A percentile compares a stretch with the other conserved stretches of the same genome.
These are phyloP conservation scores for Penicillium lagena DNA, from an alignment of 495 filamentous ascomycete species.

Conservation along the genomic window DNA sequence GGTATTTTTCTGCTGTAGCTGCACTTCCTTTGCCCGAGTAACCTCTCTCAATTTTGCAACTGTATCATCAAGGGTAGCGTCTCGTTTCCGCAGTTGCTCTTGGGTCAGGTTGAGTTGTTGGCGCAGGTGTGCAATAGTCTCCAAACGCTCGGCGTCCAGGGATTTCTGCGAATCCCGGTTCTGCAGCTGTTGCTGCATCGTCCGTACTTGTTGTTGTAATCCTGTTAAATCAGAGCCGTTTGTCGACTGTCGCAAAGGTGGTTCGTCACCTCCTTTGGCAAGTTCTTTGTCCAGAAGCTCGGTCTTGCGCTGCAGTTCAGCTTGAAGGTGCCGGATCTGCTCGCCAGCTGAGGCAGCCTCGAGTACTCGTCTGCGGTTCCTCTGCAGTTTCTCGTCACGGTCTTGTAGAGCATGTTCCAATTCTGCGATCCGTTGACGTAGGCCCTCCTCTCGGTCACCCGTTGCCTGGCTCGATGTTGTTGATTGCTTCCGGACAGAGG, in stretches of 20 bases:
- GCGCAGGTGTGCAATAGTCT: conserved; percentile 32
- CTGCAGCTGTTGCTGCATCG: conserved; percentile 30
- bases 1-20: conserved; percentile 31
- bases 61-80: conserved; percentile 32
- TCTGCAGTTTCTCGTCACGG: conserved; percentile 32
- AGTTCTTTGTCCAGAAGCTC: conserved; percentile 25
- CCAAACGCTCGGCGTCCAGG: conserved; percentile 25
- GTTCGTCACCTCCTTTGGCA: conserved; percentile 15
- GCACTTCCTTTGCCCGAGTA: conserved; percentile 26
- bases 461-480: conserved; percentile 9
- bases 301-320: conserved; percentile 31
- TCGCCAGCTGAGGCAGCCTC: conserved; percentile 34
- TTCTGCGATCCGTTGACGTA: conserved; percentile 30
- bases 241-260: conserved; percentile 16
- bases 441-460: conserved; percentile 14
- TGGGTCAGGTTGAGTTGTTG: conserved; percentile 32
- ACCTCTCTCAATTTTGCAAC: conserved; percentile 29
- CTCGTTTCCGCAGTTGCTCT: conserved; percentile 33
- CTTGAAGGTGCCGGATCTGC: conserved; percentile 33
- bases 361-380: conserved; percentile 24
- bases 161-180: conserved; percentile 14
- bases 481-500: conserved; percentile 23
- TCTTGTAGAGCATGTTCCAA: conserved; percentile 28
- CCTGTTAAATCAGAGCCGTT: conserved; percentile 15
- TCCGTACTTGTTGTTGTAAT: conserved; percentile 27